Evolutionary conservation across 2,329 filamentous ascomycete species (phyloP).

Genomic region (Dothideomycetes sp.): DNA sequence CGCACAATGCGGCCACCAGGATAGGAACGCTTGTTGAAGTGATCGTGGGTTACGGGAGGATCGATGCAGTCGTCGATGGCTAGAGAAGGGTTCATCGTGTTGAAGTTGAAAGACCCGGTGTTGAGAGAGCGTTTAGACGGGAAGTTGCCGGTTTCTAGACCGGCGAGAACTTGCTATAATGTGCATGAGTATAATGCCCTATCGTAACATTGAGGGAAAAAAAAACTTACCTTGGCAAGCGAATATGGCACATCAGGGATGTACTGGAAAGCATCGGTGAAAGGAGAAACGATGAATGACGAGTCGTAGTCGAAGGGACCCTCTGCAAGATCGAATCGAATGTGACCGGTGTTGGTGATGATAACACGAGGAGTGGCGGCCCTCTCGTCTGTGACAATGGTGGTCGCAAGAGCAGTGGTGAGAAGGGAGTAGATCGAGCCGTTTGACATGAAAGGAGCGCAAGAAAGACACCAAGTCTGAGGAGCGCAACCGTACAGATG

Average conservation of each 20-base stretch:
- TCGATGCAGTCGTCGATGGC: slow-evolving; percentile 41
- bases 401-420: slow-evolving; percentile 23
- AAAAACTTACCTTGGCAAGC: slow-evolving; percentile 27
- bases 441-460: slow-evolving; percentile 43
- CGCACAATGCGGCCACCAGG: slow-evolving; percentile 37
- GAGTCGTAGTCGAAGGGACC: slow-evolving; percentile 48
- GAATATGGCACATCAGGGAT: slow-evolving; percentile 45
- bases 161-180: slow-evolving; percentile 25
- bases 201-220: slow-evolving; percentile 20
- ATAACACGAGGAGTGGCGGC: slow-evolving; percentile 35
- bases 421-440: slow-evolving; percentile 50
- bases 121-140: slow-evolving; percentile 25
- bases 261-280: slow-evolving; percentile 45
- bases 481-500: slow-evolving; percentile 48
- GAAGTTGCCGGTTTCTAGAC: slow-evolving; percentile 37
- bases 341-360: slow-evolving; percentile 51
- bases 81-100: slow-evolving; percentile 21
- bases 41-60: slow-evolving; percentile 30
- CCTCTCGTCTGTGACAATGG: slow-evolving; percentile 11
- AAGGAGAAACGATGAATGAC: slow-evolving; percentile 44
- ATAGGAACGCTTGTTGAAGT: slow-evolving; percentile 24
- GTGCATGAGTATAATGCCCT: slow-evolving; percentile 1
- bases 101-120: slow-evolving; percentile 29
- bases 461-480: slow-evolving; percentile 49
- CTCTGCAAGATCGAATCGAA: slow-evolving; percentile 54